Evolutionary conservation across 345 rosid species (phyloP).

Genomic region (Capsella bursapastoris): DNA sequence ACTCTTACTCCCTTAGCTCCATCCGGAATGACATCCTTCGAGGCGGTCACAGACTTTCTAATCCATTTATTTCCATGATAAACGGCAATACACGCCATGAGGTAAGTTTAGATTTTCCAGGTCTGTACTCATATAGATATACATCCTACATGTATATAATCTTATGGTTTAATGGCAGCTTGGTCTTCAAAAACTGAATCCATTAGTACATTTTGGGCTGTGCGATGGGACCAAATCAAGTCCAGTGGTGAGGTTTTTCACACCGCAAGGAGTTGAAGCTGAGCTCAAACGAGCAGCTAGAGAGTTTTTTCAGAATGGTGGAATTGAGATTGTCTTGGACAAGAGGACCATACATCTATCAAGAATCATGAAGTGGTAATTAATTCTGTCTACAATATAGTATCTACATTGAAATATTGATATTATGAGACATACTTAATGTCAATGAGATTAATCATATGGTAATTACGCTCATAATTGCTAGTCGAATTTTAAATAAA

Average conservation of each 20-base stretch:
- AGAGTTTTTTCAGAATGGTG: constrained; percentile 71
- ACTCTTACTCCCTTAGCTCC: constrained; percentile 60
- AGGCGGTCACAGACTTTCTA: constrained; percentile 58
- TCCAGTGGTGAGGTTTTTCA: constrained; percentile 79
- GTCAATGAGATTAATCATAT: too few relatives aligned
- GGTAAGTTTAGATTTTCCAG: constrained; percentile 47
- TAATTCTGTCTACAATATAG: background rate
- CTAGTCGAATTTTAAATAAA: background rate
- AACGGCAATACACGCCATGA: constrained; percentile 58
- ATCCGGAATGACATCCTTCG: constrained; percentile 80
- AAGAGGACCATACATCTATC: constrained; percentile 67
- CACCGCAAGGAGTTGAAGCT: constrained; percentile 64
- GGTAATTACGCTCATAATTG: background rate
- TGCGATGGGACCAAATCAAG: constrained; percentile 86
- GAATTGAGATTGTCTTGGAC: constrained; percentile 64
- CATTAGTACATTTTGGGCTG: constrained; percentile 82
- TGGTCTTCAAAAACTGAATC: constrained; percentile 59
- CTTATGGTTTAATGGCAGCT: constrained; percentile 49
- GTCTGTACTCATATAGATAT: background rate
- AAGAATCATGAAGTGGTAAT: constrained; percentile 80
- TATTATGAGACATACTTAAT: background rate
- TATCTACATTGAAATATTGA: background rate
- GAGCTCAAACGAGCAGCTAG: constrained; percentile 72
- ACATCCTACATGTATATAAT: background rate
- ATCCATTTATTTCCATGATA: constrained; percentile 64